Conservation (phyloP, 768 basidiomycete genomes). For the Pholiota conissans region DNA sequence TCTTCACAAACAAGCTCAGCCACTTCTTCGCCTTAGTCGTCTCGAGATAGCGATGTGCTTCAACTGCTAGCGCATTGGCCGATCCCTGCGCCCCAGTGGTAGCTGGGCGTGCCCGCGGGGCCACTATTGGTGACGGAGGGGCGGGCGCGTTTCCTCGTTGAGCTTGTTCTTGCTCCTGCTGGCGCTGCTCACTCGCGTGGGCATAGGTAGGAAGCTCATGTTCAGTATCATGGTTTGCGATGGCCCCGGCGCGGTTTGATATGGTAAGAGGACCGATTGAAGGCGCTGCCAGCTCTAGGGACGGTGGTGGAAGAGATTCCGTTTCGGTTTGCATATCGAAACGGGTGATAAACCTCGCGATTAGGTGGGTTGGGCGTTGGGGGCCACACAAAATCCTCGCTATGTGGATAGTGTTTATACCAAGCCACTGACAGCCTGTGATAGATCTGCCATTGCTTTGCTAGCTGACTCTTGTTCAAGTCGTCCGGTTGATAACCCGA, state of each 20-base stretch:
- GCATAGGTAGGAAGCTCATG: not conserved
- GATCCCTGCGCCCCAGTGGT: not conserved
- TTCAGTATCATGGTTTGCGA: not conserved
- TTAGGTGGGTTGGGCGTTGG: too few relatives aligned
- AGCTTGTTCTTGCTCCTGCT: not conserved
- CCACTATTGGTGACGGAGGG: not conserved
- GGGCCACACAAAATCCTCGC: not conserved
- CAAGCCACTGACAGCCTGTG: not conserved
- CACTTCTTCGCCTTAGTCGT: slow-evolving; percentile 44
- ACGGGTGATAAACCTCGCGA: too few relatives aligned
- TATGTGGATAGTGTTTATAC: not conserved
- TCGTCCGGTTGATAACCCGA: not conserved
- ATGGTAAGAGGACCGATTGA: not conserved
- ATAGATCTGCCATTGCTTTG: not conserved
- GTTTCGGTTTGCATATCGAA: not conserved
- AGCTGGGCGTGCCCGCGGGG: not conserved
- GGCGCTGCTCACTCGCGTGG: not conserved
- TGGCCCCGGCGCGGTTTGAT: not conserved
- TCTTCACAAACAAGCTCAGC: slow-evolving; percentile 48
- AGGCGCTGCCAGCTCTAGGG: not conserved
- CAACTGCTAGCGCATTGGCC: slow-evolving; percentile 3
- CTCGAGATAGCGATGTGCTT: slow-evolving; percentile 44
- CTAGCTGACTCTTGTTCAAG: not conserved
- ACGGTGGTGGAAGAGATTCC: not conserved
- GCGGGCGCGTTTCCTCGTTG: not conserved